phyloP scores from a whole-genome alignment of 225 moss, liverwort and hornwort genomes.

The Lunularia cruciata region DNA sequence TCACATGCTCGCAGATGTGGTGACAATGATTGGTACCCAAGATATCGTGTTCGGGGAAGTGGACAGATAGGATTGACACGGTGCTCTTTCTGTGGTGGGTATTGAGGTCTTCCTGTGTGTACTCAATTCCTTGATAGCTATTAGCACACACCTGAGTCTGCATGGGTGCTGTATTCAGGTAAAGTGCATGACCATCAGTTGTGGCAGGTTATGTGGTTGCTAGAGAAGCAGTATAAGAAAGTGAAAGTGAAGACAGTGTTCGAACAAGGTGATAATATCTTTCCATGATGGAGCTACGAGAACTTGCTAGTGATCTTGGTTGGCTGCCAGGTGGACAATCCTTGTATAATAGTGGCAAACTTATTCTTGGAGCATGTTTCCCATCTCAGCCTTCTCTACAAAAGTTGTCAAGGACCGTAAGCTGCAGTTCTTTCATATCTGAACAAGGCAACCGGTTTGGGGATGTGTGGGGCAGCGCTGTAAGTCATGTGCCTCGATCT shows the following conservation, averaged over 20 bases:
- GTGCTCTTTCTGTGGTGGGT: conserved; percentile 4
- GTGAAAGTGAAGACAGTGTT: background rate
- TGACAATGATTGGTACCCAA: conserved; percentile 47
- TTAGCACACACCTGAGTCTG: background rate
- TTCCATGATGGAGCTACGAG: background rate
- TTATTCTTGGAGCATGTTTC: background rate
- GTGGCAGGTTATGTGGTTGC: background rate
- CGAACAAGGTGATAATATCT: background rate
- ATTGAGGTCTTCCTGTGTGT: background rate
- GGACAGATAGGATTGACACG: conserved; percentile 26
- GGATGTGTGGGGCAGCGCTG: background rate
- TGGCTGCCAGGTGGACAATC: background rate
- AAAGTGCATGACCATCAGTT: background rate
- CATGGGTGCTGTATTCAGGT: background rate
- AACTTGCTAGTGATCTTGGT: background rate
- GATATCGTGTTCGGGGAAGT: conserved; percentile 54
- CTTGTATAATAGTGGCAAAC: background rate
- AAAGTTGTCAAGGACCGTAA: background rate
- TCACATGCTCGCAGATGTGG: conserved; percentile 55
- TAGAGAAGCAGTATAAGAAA: background rate
- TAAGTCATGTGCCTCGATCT: background rate
- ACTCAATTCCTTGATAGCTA: background rate
- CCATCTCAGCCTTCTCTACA: background rate
- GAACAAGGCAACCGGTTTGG: background rate
- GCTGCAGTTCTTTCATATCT: background rate